Base-by-base conservation (phyloP, 2,329 filamentous ascomycete species). In the Epichloe gansuensis region DNA sequence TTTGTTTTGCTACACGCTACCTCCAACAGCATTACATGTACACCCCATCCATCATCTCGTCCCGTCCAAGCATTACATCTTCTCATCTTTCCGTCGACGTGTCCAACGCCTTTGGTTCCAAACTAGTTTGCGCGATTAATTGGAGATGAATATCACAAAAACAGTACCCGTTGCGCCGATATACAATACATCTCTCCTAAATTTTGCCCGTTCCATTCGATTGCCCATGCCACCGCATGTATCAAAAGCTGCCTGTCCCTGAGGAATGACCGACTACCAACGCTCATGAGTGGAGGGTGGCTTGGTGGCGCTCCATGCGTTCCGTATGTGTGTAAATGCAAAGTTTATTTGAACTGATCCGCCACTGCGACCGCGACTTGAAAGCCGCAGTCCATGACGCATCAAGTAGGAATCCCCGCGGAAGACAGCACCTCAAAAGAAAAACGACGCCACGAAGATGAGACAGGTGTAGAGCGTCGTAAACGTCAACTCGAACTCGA, bases 401-500 rank as follows among this genome's bases (percentile, higher is more conserved):
- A 31, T 31, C 31, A 4, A 31, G 31, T 4, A 31, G 31, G 31
- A 2, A 2, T 11, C 8, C 21, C 21, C 41, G 17, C 12, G 9
- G 2, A 43, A 13, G 21, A 43, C 12, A 3, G 12, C 41, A 43
- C 12, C 11, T 53, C 53, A 59, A 47, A 57, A 57, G 25, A 69
- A 54, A 49, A 71, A 71, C 7, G 68, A 67, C 11, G 57, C 65
- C 25, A 73, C 70, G 58, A 80, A 80, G 51, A 77, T 61, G 50
- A 76, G 55, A 36, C 66, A 61, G 2, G 77, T 80, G 58, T 71
- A 79, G 4, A 65, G 55, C 1, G 76, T 79, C 7, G 74, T 71
- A 3, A 72, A 53, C 3, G 71, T 75, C 60, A 77, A 73, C 65
- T 80, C 74, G 44, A 77, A 56, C 64, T 80, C 77, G 60, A 78